Conservation (phyloP, 163 green algal species). For the Chlorella variabilis region DNA sequence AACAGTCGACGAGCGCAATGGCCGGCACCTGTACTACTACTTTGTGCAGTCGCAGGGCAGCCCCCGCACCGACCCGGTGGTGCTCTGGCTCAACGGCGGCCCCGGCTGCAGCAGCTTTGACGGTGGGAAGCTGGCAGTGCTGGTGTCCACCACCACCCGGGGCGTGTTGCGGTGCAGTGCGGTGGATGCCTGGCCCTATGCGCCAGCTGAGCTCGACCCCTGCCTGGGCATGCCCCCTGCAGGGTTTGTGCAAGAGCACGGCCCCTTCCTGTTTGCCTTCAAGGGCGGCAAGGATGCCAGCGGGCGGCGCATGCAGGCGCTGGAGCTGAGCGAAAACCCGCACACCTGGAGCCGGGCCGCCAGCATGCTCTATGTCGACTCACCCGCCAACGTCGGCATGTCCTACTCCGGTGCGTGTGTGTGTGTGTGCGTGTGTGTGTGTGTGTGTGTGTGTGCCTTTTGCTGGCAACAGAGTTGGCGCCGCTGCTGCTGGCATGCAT, state of each 20-base stretch:
- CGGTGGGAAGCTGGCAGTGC: conserved; percentile 64
- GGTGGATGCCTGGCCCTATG: neutral
- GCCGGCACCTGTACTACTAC: conserved; percentile 61
- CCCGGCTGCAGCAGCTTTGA: conserved; percentile 79
- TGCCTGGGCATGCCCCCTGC: conserved; percentile 9
- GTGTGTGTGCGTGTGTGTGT: too few species aligned
- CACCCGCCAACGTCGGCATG: conserved; percentile 56
- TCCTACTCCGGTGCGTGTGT: conserved; percentile 9
- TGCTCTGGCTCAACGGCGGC: conserved; percentile 82
- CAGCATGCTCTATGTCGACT: conserved; percentile 79
- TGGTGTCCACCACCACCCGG: too few species aligned
- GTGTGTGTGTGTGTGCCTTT: too few species aligned
- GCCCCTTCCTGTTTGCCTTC: conserved; percentile 64
- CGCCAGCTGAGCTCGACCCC: neutral
- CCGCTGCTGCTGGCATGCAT: too few species aligned
- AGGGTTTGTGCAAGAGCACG: conserved; percentile 71
- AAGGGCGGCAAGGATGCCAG: conserved; percentile 34
- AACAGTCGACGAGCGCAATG: conserved; percentile 45
- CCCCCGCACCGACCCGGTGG: conserved; percentile 49
- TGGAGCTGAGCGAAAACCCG: conserved; percentile 61
- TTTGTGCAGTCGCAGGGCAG: conserved; percentile 51
- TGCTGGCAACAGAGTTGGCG: too few species aligned
- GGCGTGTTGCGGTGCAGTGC: too few species aligned
- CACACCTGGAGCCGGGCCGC: conserved; percentile 69
- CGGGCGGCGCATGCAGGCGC: neutral